phyloP scores from a whole-genome alignment of 495 filamentous ascomycete species.

The Neurospora sp. region DNA sequence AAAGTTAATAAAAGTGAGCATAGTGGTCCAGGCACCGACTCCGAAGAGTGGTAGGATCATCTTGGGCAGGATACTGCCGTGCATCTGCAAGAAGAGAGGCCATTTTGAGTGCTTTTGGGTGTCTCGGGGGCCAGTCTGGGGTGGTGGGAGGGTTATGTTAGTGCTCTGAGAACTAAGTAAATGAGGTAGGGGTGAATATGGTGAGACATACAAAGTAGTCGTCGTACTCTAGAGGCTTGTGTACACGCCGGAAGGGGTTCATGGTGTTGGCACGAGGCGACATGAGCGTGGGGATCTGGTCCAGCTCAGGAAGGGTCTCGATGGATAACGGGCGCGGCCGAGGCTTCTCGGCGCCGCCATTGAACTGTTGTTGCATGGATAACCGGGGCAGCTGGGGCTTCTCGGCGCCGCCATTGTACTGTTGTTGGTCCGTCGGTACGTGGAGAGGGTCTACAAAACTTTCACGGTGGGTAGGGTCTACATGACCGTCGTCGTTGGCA shows the following conservation, averaged over 20 bases:
- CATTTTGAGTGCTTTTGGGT: constrained; percentile 70
- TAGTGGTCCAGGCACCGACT: constrained; percentile 58
- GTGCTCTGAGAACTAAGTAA: background rate
- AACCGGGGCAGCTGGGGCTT: background rate
- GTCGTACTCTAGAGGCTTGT: constrained; percentile 36
- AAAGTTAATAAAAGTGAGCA: constrained; percentile 49
- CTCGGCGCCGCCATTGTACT: background rate
- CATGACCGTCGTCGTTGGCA: constrained; percentile 3
- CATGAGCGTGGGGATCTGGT: constrained; percentile 17
- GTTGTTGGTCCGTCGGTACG: background rate
- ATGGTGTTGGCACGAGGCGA: constrained; percentile 27
- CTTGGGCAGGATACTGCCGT: constrained; percentile 70
- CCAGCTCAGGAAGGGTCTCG: background rate
- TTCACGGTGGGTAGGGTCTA: background rate
- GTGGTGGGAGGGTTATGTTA: constrained; percentile 1
- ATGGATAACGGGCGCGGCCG: background rate
- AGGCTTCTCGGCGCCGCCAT: background rate
- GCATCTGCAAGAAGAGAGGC: constrained; percentile 68
- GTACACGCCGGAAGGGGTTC: constrained; percentile 37
- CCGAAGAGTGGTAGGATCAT: constrained; percentile 66
- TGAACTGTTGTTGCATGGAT: background rate
- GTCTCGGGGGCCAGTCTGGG: constrained; percentile 53
- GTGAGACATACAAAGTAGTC: constrained; percentile 42
- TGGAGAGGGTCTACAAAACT: too few species aligned
- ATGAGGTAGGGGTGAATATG: background rate